Conservation (phyloP, 2,329 filamentous ascomycete genomes). For the Xylaria sp. region DNA sequence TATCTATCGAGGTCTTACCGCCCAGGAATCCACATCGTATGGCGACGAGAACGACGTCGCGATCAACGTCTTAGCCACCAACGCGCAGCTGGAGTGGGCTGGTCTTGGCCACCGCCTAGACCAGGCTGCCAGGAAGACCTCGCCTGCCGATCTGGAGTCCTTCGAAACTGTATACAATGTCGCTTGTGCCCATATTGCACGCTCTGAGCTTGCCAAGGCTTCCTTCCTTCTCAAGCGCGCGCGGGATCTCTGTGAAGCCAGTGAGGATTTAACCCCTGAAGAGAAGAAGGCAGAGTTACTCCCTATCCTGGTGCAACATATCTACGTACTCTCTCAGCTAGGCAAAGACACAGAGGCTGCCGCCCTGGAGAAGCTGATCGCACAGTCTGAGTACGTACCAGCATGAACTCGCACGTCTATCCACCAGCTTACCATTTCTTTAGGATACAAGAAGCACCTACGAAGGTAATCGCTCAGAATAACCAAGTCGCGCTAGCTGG, state of each 20-base stretch:
- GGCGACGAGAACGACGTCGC: slow-evolving; percentile 68
- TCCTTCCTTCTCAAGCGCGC: slow-evolving; percentile 64
- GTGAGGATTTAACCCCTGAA: slow-evolving; percentile 66
- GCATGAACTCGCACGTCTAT: not conserved
- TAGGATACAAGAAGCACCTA: slow-evolving; percentile 63
- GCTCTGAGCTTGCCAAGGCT: slow-evolving; percentile 60
- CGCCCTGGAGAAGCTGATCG: slow-evolving; percentile 56
- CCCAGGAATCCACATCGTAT: slow-evolving; percentile 38
- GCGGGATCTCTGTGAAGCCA: slow-evolving; percentile 63
- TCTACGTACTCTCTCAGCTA: slow-evolving; percentile 63
- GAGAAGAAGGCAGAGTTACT: slow-evolving; percentile 70
- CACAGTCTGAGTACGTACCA: slow-evolving; percentile 49
- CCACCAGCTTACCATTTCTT: slow-evolving; percentile 10
- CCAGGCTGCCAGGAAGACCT: slow-evolving; percentile 50
- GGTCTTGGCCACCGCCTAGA: slow-evolving; percentile 47
- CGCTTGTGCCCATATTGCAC: slow-evolving; percentile 66
- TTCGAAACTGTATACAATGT: slow-evolving; percentile 82
- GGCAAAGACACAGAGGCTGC: slow-evolving; percentile 63
- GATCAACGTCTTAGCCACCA: slow-evolving; percentile 69
- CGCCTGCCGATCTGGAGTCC: slow-evolving; percentile 60
- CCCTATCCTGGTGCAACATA: slow-evolving; percentile 70
- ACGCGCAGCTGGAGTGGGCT: slow-evolving; percentile 68
- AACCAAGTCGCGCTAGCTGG: slow-evolving; percentile 48
- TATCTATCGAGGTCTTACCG: slow-evolving; percentile 56
- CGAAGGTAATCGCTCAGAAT: slow-evolving; percentile 60